Evolutionary conservation across 306 rosid species (phyloP).

Genomic region (Carpinus viminea): DNA sequence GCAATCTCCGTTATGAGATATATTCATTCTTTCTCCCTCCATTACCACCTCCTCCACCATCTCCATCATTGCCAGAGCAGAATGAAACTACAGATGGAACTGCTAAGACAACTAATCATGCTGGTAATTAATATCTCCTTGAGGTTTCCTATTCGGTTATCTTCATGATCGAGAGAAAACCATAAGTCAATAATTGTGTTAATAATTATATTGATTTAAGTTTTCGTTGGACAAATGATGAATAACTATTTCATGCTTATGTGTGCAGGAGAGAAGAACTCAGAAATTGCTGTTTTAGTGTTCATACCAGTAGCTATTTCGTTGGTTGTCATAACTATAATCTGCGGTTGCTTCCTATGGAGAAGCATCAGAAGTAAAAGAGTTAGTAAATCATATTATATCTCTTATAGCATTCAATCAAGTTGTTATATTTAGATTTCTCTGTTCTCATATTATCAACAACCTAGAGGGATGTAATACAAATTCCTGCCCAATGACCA

Average conservation of each 20-base stretch:
- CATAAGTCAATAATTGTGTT: too few relatives aligned
- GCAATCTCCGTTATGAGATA: slow-evolving; percentile 32
- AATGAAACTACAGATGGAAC: neutral
- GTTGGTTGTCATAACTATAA: neutral
- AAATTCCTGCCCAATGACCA: neutral
- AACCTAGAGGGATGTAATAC: neutral
- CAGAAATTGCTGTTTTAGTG: slow-evolving; percentile 3
- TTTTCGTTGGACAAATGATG: neutral
- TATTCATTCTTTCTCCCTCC: slow-evolving; percentile 13
- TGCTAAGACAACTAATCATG: neutral
- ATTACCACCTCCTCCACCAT: too few relatives aligned
- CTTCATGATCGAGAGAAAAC: too few relatives aligned
- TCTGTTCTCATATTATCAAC: too few relatives aligned
- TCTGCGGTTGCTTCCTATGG: slow-evolving; percentile 14
- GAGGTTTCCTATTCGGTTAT: too few relatives aligned
- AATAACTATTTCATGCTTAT: slow-evolving; percentile 5
- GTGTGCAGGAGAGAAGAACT: slow-evolving; percentile 24
- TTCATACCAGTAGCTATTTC: slow-evolving; percentile 16
- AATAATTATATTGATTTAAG: neutral
- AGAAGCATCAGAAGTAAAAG: slow-evolving; percentile 10
- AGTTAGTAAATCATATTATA: slow-evolving; percentile 10
- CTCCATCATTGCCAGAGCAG: neutral
- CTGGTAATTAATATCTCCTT: slow-evolving; percentile 1
- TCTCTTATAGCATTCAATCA: neutral
- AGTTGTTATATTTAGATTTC: too few relatives aligned